Percentiles rank a stretch among this genome's conserved stretches.
Conservation (phyloP, 148 eudicot species). For the Spergularia marina region DNA sequence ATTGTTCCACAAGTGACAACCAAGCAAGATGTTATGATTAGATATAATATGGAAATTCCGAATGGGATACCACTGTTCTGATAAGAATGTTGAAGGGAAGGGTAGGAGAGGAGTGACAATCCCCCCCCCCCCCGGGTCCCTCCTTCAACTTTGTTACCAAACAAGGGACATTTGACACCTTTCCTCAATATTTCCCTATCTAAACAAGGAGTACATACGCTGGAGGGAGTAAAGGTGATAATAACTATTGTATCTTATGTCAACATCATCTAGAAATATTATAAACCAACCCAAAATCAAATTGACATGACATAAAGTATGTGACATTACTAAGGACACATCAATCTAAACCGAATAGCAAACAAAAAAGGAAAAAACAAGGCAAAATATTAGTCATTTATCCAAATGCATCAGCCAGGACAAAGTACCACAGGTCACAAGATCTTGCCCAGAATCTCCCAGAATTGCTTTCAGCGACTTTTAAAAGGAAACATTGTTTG, state of each 20-base stretch:
- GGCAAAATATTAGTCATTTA: neutral
- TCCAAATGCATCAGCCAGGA: neutral
- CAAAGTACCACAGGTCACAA: neutral
- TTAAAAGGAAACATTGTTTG: neutral
- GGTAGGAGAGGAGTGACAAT: no score
- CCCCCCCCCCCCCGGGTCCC: no score
- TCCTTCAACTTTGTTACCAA: no score
- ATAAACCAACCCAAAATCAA: neutral
- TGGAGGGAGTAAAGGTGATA: neutral
- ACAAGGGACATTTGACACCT: no score
- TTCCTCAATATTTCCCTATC: no score
- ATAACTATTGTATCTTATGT: neutral
- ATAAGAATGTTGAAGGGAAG: no score
- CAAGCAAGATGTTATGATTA: neutral
- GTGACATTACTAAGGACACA: neutral
- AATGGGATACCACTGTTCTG: neutral
- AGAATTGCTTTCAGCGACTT: neutral
- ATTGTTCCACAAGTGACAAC: neutral
- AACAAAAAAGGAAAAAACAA: no score
- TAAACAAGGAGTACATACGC: neutral
- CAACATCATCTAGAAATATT: neutral
- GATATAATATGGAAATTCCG: neutral
- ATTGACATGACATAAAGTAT: neutral
- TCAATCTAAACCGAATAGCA: no score
- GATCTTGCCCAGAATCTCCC: neutral